Conservation (phyloP, 768 basidiomycete species). For the Kwoniella botswanensis region DNA sequence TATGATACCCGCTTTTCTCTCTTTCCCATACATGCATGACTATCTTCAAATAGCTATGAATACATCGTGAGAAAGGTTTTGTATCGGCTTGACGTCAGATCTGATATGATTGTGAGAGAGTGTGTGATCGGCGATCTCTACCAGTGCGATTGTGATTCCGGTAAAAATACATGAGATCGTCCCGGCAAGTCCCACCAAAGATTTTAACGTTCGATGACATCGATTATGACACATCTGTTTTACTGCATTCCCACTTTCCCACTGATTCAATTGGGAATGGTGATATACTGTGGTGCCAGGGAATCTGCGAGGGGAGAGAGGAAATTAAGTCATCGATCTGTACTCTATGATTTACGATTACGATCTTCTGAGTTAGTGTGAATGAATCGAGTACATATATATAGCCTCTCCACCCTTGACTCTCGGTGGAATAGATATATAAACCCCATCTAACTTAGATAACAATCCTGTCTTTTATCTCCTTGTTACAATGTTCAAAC, state of each 20-base stretch:
- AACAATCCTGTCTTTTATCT: neutral
- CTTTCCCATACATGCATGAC: neutral
- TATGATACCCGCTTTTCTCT: neutral
- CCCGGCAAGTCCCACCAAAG: neutral
- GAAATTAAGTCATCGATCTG: conserved; percentile 9
- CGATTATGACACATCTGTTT: neutral
- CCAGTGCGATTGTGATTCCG: neutral
- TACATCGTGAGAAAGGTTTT: neutral
- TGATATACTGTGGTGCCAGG: no score
- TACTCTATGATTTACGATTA: neutral
- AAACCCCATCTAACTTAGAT: neutral
- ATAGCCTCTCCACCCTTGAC: neutral
- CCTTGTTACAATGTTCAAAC: conserved; percentile 11
- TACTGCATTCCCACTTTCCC: neutral
- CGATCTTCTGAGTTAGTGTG: neutral
- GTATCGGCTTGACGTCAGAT: conserved; percentile 7
- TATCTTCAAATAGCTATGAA: neutral
- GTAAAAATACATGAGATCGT: conserved; percentile 1
- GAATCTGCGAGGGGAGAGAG: neutral
- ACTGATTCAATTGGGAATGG: neutral
- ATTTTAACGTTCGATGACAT: conserved; percentile 6
- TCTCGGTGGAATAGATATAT: neutral
- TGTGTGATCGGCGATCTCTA: conserved; percentile 8
- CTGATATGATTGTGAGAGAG: neutral
- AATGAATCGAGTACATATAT: conserved; percentile 14